Evolutionary conservation across 164 flowering plant species (phyloP).

Genomic region (Annona cherimola): DNA sequence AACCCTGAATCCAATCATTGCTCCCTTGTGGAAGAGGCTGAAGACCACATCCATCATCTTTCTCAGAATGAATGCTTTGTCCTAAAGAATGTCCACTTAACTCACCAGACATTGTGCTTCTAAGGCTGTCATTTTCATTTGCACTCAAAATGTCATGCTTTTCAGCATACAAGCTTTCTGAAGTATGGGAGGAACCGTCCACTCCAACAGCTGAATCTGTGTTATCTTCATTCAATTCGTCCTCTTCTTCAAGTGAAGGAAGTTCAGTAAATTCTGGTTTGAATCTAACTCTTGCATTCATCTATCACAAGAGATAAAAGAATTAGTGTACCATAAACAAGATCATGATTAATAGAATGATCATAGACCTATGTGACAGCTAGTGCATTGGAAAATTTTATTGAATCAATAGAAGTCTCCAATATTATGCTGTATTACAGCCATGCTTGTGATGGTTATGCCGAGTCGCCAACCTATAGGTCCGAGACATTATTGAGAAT

Average conservation of each 20-base stretch:
- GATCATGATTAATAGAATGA: not conserved
- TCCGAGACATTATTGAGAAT: too few species aligned
- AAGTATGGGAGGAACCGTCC: conserved; percentile 83
- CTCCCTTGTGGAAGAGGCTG: conserved; percentile 35
- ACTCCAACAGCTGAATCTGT: conserved; percentile 57
- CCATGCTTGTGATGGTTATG: too few species aligned
- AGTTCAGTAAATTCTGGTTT: conserved; percentile 45
- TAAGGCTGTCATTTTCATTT: conserved; percentile 65
- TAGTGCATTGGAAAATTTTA: too few species aligned
- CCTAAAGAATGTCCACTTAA: conserved; percentile 35
- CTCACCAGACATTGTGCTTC: conserved; percentile 66
- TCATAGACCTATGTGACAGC: not conserved
- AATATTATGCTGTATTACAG: too few species aligned
- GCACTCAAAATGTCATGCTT: conserved; percentile 66
- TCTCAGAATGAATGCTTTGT: conserved; percentile 52
- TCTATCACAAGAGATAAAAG: conserved; percentile 34
- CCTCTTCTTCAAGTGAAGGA: conserved; percentile 48
- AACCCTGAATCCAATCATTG: conserved; percentile 62
- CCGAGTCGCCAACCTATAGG: too few species aligned
- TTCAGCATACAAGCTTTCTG: conserved; percentile 79
- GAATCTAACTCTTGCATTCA: conserved; percentile 50
- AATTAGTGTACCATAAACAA: not conserved
- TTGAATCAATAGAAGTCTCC: too few species aligned
- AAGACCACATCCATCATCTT: conserved; percentile 46
- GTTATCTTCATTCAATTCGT: conserved; percentile 47